A percentile compares a stretch with the other conserved stretches of the same genome.
Evolutionary conservation across 2,329 filamentous ascomycete species (phyloP).

Genomic region (Sphaceloma murrayae): DNA sequence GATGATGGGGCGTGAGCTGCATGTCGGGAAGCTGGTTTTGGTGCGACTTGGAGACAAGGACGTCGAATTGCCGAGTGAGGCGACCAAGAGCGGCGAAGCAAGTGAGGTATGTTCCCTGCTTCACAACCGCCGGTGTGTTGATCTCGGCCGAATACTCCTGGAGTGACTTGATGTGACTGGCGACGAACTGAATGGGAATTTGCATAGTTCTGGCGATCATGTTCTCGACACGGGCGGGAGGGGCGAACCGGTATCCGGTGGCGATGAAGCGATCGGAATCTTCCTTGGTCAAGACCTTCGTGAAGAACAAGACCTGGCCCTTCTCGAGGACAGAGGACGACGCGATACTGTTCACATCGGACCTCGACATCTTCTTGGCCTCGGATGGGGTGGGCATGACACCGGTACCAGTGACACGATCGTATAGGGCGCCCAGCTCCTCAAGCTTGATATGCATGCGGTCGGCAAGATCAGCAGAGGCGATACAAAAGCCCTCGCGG

Average conservation of each 20-base stretch:
- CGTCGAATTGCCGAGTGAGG: constrained; percentile 32
- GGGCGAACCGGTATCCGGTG: constrained; percentile 68
- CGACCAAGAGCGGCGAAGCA: constrained; percentile 30
- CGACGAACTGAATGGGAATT: constrained; percentile 54
- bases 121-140: constrained; percentile 31
- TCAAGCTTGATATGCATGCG: constrained; percentile 51
- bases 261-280: constrained; percentile 58
- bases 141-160: constrained; percentile 45
- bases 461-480: constrained; percentile 63
- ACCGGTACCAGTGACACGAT: constrained; percentile 64
- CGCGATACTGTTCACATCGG: constrained; percentile 15
- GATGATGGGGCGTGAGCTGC: constrained; percentile 28
- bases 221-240: constrained; percentile 55
- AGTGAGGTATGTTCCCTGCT: constrained; percentile 32
- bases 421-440: constrained; percentile 57
- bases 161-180: constrained; percentile 54
- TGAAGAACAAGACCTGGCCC: constrained; percentile 73
- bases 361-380: constrained; percentile 10
- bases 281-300: constrained; percentile 51
- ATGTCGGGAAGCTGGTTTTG: constrained; percentile 39
- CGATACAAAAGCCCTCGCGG: constrained; percentile 72
- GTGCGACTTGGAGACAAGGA: constrained; percentile 34
- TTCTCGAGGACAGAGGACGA: constrained; percentile 44
- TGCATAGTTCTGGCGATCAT: constrained; percentile 66
- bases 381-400: constrained; percentile 15